Conservation (phyloP, 78 protist genomes). For the Polysphondylium violaceum region DNA sequence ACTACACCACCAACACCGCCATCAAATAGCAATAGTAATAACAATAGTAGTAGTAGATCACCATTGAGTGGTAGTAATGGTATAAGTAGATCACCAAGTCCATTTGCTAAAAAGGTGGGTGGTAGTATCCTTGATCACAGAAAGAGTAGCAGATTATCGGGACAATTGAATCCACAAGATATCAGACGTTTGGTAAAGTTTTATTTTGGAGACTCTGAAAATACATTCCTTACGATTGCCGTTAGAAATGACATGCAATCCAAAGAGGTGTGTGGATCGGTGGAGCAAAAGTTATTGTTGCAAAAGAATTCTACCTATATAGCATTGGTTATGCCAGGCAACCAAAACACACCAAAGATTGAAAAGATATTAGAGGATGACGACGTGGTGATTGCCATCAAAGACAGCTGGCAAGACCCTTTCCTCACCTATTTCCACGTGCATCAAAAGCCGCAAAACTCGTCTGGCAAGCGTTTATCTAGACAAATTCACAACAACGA, state of each 20-base stretch:
- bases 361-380: slow-evolving; percentile 66
- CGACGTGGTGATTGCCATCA: slow-evolving; percentile 32
- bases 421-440: slow-evolving; percentile 63
- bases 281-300: slow-evolving; percentile 47
- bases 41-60: background rate
- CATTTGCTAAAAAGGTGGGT: slow-evolving; percentile 30
- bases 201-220: slow-evolving; percentile 49
- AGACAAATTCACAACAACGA: slow-evolving; percentile 29
- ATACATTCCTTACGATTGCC: slow-evolving; percentile 57
- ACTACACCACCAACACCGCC: background rate
- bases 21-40: slow-evolving; percentile 1
- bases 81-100: slow-evolving; percentile 46
- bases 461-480: slow-evolving; percentile 39
- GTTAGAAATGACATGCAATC: slow-evolving; percentile 40
- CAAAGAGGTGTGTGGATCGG: slow-evolving; percentile 38
- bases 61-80: slow-evolving; percentile 27
- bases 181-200: slow-evolving; percentile 64
- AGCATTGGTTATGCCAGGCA: slow-evolving; percentile 37
- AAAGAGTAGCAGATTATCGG: slow-evolving; percentile 60
- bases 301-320: slow-evolving; percentile 28
- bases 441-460: slow-evolving; percentile 25
- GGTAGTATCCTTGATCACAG: background rate
- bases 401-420: slow-evolving; percentile 76
- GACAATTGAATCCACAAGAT: slow-evolving; percentile 37
- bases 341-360: slow-evolving; percentile 50